These are phyloP conservation scores for Solanum habrochaites DNA, from an alignment of 257 asterid species.

Conservation along the genomic window DNA sequence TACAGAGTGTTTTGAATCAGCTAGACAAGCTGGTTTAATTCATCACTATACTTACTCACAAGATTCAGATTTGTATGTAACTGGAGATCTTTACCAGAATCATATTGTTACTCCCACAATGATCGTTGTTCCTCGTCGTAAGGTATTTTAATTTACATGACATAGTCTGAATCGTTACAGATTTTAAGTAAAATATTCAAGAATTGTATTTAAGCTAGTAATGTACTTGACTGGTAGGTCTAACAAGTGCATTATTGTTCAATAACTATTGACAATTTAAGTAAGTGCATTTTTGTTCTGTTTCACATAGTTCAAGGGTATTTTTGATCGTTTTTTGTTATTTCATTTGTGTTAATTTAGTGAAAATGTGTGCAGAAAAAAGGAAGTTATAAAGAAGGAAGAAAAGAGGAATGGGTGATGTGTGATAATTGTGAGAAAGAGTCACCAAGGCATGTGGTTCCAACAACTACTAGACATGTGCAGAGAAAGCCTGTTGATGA, in stretches of 20 bases:
- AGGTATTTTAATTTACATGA: not conserved
- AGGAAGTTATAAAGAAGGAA: constrained; percentile 14
- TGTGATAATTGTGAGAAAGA: constrained; percentile 30
- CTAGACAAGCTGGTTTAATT: not conserved
- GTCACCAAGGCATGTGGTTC: constrained; percentile 7
- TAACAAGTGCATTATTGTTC: not conserved
- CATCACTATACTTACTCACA: constrained; percentile 1
- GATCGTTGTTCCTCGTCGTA: constrained; percentile 8
- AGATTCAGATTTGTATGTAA: constrained; percentile 7
- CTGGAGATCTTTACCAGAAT: constrained; percentile 11
- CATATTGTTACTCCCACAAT: constrained; percentile 8
- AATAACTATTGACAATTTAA: not conserved
- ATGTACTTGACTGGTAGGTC: not conserved
- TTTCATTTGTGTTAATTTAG: not conserved
- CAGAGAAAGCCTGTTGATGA: constrained; percentile 65
- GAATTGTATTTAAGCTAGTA: not conserved
- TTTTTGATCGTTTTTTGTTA: too few species aligned
- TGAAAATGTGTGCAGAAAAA: constrained; percentile 16
- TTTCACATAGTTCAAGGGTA: accelerated
- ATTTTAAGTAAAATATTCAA: not conserved
- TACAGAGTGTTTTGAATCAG: constrained; percentile 9
- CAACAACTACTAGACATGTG: constrained; percentile 10
- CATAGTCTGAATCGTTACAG: not conserved
- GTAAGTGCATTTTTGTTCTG: not conserved
- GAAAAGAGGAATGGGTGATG: constrained; percentile 32